Base-by-base conservation (phyloP, 148 eudicot genomes). In the Beta vulgaris region DNA sequence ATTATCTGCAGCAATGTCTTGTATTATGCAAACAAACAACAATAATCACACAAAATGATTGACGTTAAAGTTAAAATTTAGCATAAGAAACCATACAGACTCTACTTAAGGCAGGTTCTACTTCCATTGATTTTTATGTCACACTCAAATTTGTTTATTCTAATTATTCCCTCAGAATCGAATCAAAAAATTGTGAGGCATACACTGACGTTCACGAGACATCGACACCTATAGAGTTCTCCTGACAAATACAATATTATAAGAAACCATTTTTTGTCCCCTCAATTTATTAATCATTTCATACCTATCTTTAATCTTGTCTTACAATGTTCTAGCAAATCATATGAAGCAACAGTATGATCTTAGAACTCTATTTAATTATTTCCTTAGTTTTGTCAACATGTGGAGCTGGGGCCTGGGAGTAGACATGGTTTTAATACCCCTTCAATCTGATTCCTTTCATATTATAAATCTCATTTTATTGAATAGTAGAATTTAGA, bases 321-420 rank as follows among this genome's bases (percentile, higher is more conserved):
- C 14, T 3, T 69, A 5, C 9, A 26, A 12, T 57, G 16, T 11
- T 19, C 1, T 19, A 57, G 32, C 32, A 57, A 57, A 26, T 11
- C 61, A 57, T 57, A 57, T 57, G 57, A 46, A 13, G 21, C 36
- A 46, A 26, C 13, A 29, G 7, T 32, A 19, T 43, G n/a, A n/a
- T n/a, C n/a, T n/a, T n/a, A n/a, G n/a, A n/a, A n/a, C n/a, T n/a
- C n/a, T 8, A 69, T 48, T 69, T 14, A 9, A 25, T 26, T 15
- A 40, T 25, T 40, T 59, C 0, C 31, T 43, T 3, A 72, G 7
- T 55, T 72, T 72, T 51, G 76, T 73, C 68, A 73, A 59, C 57
- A 11, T 29, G 6, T 73, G 15, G 28, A 73, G 57, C 16, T 60
- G 68, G 15, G 28, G 60, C 42, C 16, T 60, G 68, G 43, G 42